Base-by-base conservation (phyloP, 805 yeast species). In the Candida endomychidarum region DNA sequence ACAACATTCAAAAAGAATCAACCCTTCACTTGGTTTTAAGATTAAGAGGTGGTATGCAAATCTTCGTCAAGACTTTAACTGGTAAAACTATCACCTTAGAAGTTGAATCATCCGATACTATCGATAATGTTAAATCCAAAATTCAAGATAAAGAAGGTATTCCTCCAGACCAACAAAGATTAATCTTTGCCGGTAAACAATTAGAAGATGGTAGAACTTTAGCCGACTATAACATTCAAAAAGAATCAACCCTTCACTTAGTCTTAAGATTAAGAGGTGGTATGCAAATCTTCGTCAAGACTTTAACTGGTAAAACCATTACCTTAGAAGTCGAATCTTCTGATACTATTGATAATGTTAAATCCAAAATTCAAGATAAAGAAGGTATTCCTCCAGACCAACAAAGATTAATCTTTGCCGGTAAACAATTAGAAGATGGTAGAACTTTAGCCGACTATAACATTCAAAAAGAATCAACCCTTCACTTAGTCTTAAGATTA, bases 181-280 rank as follows among this genome's bases (percentile, higher is more conserved):
- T 89, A 61, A 88, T 90, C 76, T 90, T 89, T 61, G 96, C 96
- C 59, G 96, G 96, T 80, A 89, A 88, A 79, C 96, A 87, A 75
- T 81, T 89, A 68, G 96, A 88, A 74, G 93, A 86, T 52, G 96
- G 96, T 56, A 86, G 96, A 80, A 90, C 97, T 50, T 75, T 90
- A 51, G 83, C 96, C 53, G 96, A 90, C 76, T 90, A 90, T 91
- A 90, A 90, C 85, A 90, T 90, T 71, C 96, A 89, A 77, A 90
- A 90, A 80, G 97, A 90, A 76, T 88, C 96, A 51, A 90, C 97
- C 48, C 73, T 90, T 41, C 96, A 91, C 74, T 82, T 91, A 77
- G 98, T 91, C 54, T 78, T 91, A 56, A 88, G 97, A 81, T 86
- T 91, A 71, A 86, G 97, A 80, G 98, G 98, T 79, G 96, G 96